Evolutionary conservation across 352 stramenopile genomes (phyloP).

Genomic region (Halophytophthora batemanensis): DNA sequence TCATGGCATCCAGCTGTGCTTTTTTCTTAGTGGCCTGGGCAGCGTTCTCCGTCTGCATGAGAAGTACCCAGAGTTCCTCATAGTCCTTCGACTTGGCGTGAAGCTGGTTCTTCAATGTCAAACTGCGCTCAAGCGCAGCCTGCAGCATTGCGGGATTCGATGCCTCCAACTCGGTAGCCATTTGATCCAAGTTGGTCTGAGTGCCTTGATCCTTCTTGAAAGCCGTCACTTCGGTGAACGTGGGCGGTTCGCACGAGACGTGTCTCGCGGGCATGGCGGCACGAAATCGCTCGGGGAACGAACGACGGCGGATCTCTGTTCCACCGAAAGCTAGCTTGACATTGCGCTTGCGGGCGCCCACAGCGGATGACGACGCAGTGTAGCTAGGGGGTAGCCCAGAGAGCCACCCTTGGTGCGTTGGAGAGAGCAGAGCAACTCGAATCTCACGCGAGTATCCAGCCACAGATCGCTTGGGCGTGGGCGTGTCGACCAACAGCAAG

Average conservation of each 20-base stretch:
- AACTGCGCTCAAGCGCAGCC: constrained; percentile 32
- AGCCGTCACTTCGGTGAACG: constrained; percentile 23
- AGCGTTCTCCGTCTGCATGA: constrained; percentile 21
- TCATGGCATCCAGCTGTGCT: constrained; percentile 20
- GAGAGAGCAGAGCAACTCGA: constrained; percentile 35
- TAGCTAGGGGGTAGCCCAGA: constrained; percentile 1
- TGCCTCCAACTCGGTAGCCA: not conserved
- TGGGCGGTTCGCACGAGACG: not conserved
- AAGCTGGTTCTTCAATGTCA: constrained; percentile 34
- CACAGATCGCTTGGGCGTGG: constrained; percentile 3
- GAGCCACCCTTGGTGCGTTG: constrained; percentile 27
- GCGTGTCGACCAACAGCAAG: constrained; percentile 25
- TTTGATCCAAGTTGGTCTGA: constrained; percentile 21
- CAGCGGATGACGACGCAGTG: not conserved
- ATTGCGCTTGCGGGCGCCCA: constrained; percentile 3
- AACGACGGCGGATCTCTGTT: not conserved
- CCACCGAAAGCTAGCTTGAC: constrained; percentile 31
- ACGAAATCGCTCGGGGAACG: constrained; percentile 27
- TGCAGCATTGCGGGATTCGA: constrained; percentile 15
- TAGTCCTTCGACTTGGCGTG: constrained; percentile 39
- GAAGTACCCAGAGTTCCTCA: constrained; percentile 32
- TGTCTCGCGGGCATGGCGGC: constrained; percentile 12
- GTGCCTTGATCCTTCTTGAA: constrained; percentile 29
- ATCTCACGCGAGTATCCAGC: constrained; percentile 20
- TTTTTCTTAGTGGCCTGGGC: constrained; percentile 17